Base-by-base conservation (phyloP, 164 flowering plant species). In the Protea cynaroides region DNA sequence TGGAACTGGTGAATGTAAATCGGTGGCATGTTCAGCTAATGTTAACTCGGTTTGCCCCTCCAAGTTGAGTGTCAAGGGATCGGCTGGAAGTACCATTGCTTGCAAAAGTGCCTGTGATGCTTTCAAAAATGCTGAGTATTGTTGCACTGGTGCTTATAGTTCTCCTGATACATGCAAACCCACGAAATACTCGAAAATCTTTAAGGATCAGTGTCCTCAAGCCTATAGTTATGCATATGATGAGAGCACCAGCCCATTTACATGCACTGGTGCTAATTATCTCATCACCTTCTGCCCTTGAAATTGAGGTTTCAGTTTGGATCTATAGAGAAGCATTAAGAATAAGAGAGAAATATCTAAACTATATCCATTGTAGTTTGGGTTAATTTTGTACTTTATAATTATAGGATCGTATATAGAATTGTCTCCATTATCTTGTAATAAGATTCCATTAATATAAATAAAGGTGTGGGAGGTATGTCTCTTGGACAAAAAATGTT, bases 161-260 rank as follows among this genome's bases (percentile, higher is more conserved):
- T 25, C 40, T 0, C 72, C 73, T 6, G 43, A 23, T 51, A 72
- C 72, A 7, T 72, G 74, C 61, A 56, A 51, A 7, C 77, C 81
- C 5, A 67, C 78, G 12, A 38, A 37, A 0, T 77, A 75, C 38
- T 72, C 82, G 0, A 9, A 10, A 47, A 24, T 46, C 11, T 70
- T 79, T 56, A 79, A 81, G 69, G 37, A 56, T 0, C 68, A 69
- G 13, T 77, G 80, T 29, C 80, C 80, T 6, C 53, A 57, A 14
- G 75, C 78, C 49, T 74, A 74, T 53, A 77, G 75, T 49, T 71
- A 77, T 47, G 75, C 78, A 7, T 77, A 47, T 44, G 80, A 77
- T 24, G 75, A 77, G 25, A 25, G 25, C 9, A 62, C 71, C 0
- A 74, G 78, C 55, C 68, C 71, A 11, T 74, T 77, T 56, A 77